A percentile compares a stretch with the other conserved stretches of the same genome.
phyloP scores from a whole-genome alignment of 768 basidiomycete genomes.

The Leccinum fibrillosum region DNA sequence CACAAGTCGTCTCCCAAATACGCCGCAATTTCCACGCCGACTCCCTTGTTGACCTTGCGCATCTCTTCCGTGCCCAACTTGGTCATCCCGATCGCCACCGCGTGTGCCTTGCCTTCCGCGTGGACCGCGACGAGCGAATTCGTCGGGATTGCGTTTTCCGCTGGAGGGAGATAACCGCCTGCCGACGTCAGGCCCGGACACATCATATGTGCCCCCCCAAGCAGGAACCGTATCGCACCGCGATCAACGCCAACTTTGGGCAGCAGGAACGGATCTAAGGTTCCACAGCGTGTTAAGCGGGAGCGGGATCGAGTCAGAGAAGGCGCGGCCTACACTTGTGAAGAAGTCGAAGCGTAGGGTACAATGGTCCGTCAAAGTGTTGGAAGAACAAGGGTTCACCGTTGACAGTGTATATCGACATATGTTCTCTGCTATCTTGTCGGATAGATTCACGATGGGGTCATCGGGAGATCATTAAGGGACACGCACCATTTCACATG shows the following conservation, averaged over 20 bases:
- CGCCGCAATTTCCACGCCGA: conserved; percentile 84
- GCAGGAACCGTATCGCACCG: conserved; percentile 95
- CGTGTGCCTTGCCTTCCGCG: conserved; percentile 95
- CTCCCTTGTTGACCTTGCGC: conserved; percentile 81
- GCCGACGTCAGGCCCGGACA: conserved; percentile 93
- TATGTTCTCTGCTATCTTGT: conserved; percentile 81
- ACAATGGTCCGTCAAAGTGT: conserved; percentile 91
- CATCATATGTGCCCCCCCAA: conserved; percentile 95
- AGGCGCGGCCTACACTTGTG: conserved; percentile 74
- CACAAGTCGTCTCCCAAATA: conserved; percentile 90
- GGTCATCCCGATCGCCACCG: conserved; percentile 81
- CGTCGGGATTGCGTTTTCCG: conserved; percentile 61
- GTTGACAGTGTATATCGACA: conserved; percentile 89
- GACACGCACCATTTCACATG: conserved; percentile 80
- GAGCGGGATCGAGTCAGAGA: not conserved
- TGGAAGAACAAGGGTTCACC: conserved; percentile 92
- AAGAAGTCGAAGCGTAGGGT: conserved; percentile 82
- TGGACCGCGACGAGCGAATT: conserved; percentile 84
- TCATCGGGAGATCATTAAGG: conserved; percentile 7
- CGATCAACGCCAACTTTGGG: conserved; percentile 90
- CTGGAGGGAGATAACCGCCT: conserved; percentile 82
- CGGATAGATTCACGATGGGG: conserved; percentile 14
- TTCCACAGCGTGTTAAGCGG: not conserved
- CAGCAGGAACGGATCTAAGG: conserved; percentile 83
- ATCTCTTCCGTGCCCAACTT: conserved; percentile 88